Base-by-base conservation (phyloP, 768 basidiomycete species). In the Omphalotus guepiniiformis region DNA sequence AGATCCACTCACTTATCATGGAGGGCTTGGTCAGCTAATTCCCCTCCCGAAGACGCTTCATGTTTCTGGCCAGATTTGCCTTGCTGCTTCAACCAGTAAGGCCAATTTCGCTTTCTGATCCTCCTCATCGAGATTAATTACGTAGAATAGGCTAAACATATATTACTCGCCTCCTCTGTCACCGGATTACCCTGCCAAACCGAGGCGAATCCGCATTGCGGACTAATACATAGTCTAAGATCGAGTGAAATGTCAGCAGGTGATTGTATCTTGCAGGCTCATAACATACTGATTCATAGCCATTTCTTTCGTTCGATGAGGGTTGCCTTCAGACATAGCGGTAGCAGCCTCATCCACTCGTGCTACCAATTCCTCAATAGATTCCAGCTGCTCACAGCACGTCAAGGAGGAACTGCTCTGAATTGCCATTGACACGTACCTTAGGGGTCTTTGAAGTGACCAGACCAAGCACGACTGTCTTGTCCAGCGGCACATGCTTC, bases 141-240 rank as follows among this genome's bases (percentile, higher is more conserved):
- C 16, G n/a, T 6, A 43, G 18, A 12, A 6, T 21, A 15, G 22
- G 32, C 9, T 34, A 9, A 15, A 26, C 34, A 15, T 40, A 21
- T n/a, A n/a, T n/a, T n/a, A 49, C 59, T 49, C 53, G 71, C 75
- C 61, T 73, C 67, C 61, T 76, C 73, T 15, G 70, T 74, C 23
- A 83, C 53, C 4, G 73, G 71, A 58, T 82, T 81, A 0, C 79
- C 79, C 55, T 81, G 73, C 66, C 76, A 76, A 18, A 76, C 74
- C 0, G 73, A 74, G 7, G 80, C 79, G 55, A 81, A 82, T 4
- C 82, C 82, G 53, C 82, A 83, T 55, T 82, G 81, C n/a, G 79
- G 72, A 46, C 77, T 78, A 48, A 82, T 74, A 52, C 72, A 74
- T 8, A 83, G 60, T 55, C 78, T 78, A 52, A 12, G 9, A 4